phyloP scores from a whole-genome alignment of 2,329 filamentous ascomycete genomes.

The Colletotrichum coccodes region DNA sequence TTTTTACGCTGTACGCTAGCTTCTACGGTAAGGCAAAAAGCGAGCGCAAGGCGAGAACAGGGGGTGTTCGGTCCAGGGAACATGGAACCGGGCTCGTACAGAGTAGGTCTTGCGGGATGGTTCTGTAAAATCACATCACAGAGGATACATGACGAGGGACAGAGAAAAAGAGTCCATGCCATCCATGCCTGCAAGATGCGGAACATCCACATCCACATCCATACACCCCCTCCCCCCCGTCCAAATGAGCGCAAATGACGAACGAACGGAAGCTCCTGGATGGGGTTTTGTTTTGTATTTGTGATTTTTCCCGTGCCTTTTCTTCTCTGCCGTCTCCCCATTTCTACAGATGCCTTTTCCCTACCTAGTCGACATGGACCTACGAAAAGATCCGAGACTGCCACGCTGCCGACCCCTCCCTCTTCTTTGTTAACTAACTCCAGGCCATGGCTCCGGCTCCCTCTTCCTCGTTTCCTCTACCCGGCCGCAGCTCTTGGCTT shows the following conservation, averaged over 20 bases:
- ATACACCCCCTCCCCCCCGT: not conserved
- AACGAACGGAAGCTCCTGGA: constrained; percentile 15
- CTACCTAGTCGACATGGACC: not conserved
- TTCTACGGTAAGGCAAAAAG: not conserved
- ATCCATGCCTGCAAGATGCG: constrained; percentile 11
- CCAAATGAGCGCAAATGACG: constrained; percentile 19
- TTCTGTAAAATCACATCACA: not conserved
- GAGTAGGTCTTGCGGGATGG: not conserved
- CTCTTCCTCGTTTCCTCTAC: not conserved
- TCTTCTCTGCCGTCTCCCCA: not conserved
- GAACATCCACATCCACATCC: not conserved
- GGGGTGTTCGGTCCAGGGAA: not conserved
- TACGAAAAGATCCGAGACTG: constrained; percentile 2
- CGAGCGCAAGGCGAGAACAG: not conserved
- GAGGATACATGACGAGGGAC: not conserved
- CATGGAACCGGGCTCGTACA: not conserved
- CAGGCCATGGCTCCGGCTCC: not conserved
- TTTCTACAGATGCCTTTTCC: not conserved
- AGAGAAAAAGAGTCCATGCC: not conserved
- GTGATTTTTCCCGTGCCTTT: not conserved
- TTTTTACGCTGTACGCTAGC: not conserved
- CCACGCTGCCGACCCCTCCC: not conserved
- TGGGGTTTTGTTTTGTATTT: constrained; percentile 5
- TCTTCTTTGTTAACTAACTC: not conserved
- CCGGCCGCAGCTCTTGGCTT: not conserved